Evolutionary conservation across 2,329 filamentous ascomycete genomes (phyloP).

Genomic region (Colletotrichum orchidophilum): DNA sequence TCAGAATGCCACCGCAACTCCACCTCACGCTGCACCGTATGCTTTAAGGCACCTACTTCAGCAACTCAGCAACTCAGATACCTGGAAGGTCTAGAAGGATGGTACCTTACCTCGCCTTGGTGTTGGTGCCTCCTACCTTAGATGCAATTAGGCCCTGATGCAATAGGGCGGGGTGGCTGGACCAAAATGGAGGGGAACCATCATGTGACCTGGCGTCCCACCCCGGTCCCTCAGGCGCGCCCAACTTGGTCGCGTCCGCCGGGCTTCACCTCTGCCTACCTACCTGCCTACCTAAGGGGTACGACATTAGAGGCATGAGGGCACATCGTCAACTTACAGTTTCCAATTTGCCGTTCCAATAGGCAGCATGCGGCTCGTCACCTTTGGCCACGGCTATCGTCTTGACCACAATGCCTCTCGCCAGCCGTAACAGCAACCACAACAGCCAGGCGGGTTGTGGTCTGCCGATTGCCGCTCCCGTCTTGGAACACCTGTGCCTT

Average conservation of each 20-base stretch:
- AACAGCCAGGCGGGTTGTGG: neutral
- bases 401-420: slow-evolving; percentile 5
- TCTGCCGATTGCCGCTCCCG: slow-evolving; percentile 72
- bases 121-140: too few species aligned
- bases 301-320: neutral
- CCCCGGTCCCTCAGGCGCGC: neutral
- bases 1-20: too few species aligned
- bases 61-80: neutral
- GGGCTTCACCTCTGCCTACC: neutral
- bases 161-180: too few species aligned
- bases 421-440: neutral
- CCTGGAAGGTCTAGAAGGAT: neutral
- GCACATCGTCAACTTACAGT: neutral
- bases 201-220: neutral
- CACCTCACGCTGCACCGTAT: too few species aligned
- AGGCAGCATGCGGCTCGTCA: neutral
- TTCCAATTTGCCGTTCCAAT: neutral
- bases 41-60: too few species aligned
- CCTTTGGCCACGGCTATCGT: neutral
- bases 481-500: slow-evolving; percentile 85
- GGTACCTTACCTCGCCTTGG: too few species aligned
- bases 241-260: neutral
- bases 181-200: neutral
- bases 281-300: too few species aligned
- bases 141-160: too few species aligned